Evolutionary conservation across 441 rosid species (phyloP).

Genomic region (Flueggea neowawraea): DNA sequence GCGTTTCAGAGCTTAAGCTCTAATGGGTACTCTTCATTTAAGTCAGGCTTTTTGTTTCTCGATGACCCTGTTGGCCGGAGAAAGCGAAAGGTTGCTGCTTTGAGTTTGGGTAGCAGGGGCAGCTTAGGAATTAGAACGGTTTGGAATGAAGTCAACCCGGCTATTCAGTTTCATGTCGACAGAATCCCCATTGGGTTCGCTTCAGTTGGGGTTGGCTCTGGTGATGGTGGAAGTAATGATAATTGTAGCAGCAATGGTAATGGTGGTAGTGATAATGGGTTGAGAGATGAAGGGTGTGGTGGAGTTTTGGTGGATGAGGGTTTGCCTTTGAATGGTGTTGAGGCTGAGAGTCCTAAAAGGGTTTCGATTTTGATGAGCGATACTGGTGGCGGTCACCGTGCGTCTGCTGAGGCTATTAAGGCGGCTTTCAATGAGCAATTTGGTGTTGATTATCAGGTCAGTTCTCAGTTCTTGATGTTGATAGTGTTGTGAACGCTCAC

Average conservation of each 20-base stretch:
- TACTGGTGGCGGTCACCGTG: conserved; percentile 97
- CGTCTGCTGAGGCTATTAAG: conserved; percentile 96
- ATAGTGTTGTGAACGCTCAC: background rate
- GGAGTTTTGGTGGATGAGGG: conserved; percentile 52
- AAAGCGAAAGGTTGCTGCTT: conserved; percentile 41
- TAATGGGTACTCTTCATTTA: conserved; percentile 39
- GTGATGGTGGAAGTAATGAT: conserved; percentile 29
- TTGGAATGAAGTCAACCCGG: conserved; percentile 60
- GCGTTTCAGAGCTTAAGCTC: conserved; percentile 29
- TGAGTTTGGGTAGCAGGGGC: conserved; percentile 44
- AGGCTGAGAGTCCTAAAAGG: conserved; percentile 52
- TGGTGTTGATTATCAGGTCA: conserved; percentile 87
- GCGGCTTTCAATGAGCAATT: conserved; percentile 76
- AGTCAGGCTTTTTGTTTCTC: conserved; percentile 50
- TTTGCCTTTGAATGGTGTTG: conserved; percentile 47
- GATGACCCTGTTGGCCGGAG: conserved; percentile 25
- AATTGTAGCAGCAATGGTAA: conserved; percentile 20
- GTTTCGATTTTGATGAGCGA: conserved; percentile 97
- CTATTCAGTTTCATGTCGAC: conserved; percentile 62
- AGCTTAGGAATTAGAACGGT: conserved; percentile 33
- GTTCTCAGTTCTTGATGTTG: conserved; percentile 26
- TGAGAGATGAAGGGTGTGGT: conserved; percentile 43
- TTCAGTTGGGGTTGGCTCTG: conserved; percentile 47
- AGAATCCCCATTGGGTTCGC: conserved; percentile 84
- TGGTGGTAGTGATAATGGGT: conserved; percentile 28